A percentile compares a stretch with the other conserved stretches of the same genome.
phyloP scores from a whole-genome alignment of 225 moss, liverwort and hornwort genomes.

The Anthoceros angustus region DNA sequence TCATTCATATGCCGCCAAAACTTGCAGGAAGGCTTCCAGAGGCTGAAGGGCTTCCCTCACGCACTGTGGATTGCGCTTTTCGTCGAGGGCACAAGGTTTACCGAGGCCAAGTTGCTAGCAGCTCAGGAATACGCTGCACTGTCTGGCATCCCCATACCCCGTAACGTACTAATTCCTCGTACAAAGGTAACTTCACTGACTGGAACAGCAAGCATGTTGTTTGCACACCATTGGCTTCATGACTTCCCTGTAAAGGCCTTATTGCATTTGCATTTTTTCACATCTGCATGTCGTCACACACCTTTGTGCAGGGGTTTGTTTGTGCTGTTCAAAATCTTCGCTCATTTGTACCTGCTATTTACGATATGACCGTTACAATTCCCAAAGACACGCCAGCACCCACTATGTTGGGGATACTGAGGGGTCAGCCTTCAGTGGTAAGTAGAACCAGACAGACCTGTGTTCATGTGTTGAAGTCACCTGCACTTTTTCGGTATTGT shows the following conservation, averaged over 20 bases:
- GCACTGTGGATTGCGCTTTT: constrained; percentile 96
- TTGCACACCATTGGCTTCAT: background rate
- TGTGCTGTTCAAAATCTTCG: constrained; percentile 82
- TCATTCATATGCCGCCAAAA: background rate
- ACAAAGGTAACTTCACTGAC: constrained; percentile 50
- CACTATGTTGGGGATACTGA: constrained; percentile 62
- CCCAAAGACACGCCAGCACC: constrained; percentile 67
- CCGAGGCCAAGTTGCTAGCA: constrained; percentile 63
- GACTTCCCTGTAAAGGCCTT: background rate
- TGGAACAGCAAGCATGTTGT: background rate
- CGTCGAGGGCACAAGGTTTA: constrained; percentile 95
- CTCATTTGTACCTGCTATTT: constrained; percentile 75
- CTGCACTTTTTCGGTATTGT: background rate
- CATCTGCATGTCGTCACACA: background rate
- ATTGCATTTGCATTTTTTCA: background rate
- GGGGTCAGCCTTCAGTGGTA: constrained; percentile 82
- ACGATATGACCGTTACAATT: constrained; percentile 62
- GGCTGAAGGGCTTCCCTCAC: constrained; percentile 70
- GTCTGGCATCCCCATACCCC: constrained; percentile 57
- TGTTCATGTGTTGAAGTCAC: background rate
- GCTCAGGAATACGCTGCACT: constrained; percentile 68
- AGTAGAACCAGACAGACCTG: background rate
- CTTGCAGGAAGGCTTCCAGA: constrained; percentile 61
- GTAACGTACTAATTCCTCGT: constrained; percentile 91
- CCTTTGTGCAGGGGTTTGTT: constrained; percentile 59